A percentile compares a stretch with the other conserved stretches of the same genome.
Conservation (phyloP, 352 stramenopile genomes). For the Phytophthora uliginosa region DNA sequence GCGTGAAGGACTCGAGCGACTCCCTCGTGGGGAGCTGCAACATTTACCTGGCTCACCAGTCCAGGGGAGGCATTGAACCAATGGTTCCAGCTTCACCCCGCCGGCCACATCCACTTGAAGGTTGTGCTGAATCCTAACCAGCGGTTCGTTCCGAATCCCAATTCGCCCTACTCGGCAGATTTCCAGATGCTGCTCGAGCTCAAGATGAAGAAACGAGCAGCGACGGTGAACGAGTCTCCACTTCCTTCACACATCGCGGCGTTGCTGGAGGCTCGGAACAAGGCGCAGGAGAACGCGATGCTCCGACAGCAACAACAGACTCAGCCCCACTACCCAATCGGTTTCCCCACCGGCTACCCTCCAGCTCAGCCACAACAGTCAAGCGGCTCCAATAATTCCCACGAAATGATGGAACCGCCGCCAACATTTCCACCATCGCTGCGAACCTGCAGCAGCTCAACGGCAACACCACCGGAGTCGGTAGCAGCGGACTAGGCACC, state of each 20-base stretch:
- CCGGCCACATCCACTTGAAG: constrained; percentile 51
- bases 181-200: constrained; percentile 26
- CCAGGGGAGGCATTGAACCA: constrained; percentile 41
- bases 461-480: constrained; percentile 8
- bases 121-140: constrained; percentile 31
- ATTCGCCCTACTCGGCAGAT: constrained; percentile 12
- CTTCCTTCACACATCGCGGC: constrained; percentile 17
- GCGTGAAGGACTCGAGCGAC: constrained; percentile 29
- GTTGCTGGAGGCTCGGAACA: constrained; percentile 17
- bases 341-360: constrained; percentile 4
- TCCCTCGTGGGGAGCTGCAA: constrained; percentile 49
- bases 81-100: constrained; percentile 55
- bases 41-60: constrained; percentile 48
- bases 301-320: constrained; percentile 18
- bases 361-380: constrained; percentile 7
- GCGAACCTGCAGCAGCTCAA: constrained; percentile 31
- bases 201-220: constrained; percentile 17
- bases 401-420: constrained; percentile 25
- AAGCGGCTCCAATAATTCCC: constrained; percentile 16
- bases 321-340: neutral
- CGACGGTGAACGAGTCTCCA: constrained; percentile 10
- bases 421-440: constrained; percentile 24
- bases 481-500: constrained; percentile 16
- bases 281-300: constrained; percentile 20
- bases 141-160: constrained; percentile 1